These are phyloP conservation scores for Yarrowia phangngaensis DNA, from an alignment of 805 yeast species.

Conservation along the genomic window DNA sequence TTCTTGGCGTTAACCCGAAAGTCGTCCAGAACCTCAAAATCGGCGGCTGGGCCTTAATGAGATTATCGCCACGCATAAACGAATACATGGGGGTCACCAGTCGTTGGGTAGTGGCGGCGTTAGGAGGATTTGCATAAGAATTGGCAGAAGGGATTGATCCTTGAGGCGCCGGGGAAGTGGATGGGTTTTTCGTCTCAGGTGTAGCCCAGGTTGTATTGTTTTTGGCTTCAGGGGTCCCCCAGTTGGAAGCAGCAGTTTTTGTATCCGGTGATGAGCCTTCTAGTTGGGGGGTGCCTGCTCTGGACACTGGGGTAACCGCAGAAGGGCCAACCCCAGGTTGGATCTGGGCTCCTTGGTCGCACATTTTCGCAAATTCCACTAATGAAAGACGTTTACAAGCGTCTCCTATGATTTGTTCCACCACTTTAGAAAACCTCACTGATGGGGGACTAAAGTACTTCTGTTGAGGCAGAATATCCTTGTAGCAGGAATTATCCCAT, in stretches of 20 bases:
- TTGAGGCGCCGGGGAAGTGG: slow-evolving; percentile 1
- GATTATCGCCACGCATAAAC: slow-evolving; percentile 34
- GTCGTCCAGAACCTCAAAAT: slow-evolving; percentile 43
- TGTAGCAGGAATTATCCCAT: slow-evolving; percentile 10
- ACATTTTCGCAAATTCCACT: slow-evolving; percentile 12
- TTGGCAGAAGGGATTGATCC: slow-evolving; percentile 4
- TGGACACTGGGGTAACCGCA: neutral
- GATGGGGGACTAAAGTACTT: neutral
- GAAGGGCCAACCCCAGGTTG: slow-evolving; percentile 7
- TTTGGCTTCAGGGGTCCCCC: too few species aligned
- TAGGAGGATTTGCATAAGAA: slow-evolving; percentile 8
- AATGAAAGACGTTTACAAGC: slow-evolving; percentile 1
- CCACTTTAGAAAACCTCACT: neutral
- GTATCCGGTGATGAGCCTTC: neutral
- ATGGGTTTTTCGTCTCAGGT: too few species aligned
- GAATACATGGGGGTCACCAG: slow-evolving; percentile 37
- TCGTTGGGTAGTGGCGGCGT: slow-evolving; percentile 7
- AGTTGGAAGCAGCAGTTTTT: neutral
- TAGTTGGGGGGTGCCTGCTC: slow-evolving; percentile 4
- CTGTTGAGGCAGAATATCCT: neutral
- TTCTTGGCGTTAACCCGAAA: slow-evolving; percentile 40
- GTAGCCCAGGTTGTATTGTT: too few species aligned
- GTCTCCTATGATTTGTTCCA: slow-evolving; percentile 8
- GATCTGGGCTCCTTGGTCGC: slow-evolving; percentile 10
- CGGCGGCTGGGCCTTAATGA: slow-evolving; percentile 40